Evolutionary conservation across 2,329 filamentous ascomycete genomes (phyloP).

Genomic region (Cercospora berteroae): DNA sequence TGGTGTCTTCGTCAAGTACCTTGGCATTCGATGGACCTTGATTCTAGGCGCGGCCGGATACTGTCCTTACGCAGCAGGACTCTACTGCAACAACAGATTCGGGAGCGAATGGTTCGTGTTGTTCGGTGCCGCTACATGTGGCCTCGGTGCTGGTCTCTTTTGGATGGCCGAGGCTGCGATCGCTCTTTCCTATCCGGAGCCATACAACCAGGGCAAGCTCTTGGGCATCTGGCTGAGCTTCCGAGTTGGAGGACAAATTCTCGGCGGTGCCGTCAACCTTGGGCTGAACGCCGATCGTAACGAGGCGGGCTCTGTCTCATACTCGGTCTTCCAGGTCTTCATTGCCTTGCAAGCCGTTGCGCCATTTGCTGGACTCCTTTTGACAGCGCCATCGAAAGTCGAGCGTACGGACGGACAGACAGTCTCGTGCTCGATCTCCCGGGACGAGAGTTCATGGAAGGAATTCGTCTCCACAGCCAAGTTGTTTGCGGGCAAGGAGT

Average conservation of each 20-base stretch:
- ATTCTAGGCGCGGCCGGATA: constrained; percentile 72
- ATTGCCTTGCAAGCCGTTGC: constrained; percentile 67
- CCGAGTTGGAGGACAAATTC: constrained; percentile 62
- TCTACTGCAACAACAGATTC: constrained; percentile 71
- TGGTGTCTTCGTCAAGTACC: constrained; percentile 61
- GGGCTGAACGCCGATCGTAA: constrained; percentile 60
- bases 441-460: constrained; percentile 51
- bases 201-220: constrained; percentile 63
- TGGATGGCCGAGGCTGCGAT: constrained; percentile 76
- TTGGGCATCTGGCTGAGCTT: constrained; percentile 68
- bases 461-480: constrained; percentile 61
- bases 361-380: constrained; percentile 62
- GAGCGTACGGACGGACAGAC: constrained; percentile 63
- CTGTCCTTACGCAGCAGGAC: constrained; percentile 66
- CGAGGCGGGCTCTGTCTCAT: constrained; percentile 64
- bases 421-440: constrained; percentile 57
- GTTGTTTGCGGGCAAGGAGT: constrained; percentile 60
- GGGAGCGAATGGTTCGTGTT: constrained; percentile 67
- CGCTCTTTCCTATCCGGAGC: constrained; percentile 69
- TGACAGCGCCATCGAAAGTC: constrained; percentile 62
- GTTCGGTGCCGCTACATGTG: constrained; percentile 66
- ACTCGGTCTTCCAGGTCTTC: constrained; percentile 67
- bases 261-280: constrained; percentile 70
- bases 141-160: constrained; percentile 68
- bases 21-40: constrained; percentile 69